These are phyloP conservation scores for Aphanomyces astaci DNA, from an alignment of 352 stramenopile species.

Conservation along the genomic window DNA sequence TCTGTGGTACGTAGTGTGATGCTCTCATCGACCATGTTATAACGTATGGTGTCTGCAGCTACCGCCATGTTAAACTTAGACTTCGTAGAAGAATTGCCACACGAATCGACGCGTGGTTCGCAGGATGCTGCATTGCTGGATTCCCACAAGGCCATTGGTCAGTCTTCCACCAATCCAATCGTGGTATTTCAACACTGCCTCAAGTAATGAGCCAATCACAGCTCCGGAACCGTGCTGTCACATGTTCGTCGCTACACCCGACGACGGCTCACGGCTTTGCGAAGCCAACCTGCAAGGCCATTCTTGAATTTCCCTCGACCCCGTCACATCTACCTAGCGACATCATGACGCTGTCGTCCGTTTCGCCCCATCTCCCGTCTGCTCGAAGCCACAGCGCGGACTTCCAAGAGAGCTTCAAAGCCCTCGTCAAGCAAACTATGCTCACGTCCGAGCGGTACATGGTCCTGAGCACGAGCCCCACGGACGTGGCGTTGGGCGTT, in stretches of 20 bases:
- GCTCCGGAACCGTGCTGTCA: neutral
- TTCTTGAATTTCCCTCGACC: neutral
- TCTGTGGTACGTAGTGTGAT: too few relatives aligned
- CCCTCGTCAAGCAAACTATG: slow-evolving; percentile 1
- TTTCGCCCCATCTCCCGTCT: neutral
- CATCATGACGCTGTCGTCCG: neutral
- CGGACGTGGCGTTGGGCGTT: neutral
- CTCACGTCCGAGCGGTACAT: neutral
- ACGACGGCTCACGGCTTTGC: neutral
- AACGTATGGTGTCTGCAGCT: too few relatives aligned
- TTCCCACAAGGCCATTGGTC: neutral
- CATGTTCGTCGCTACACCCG: neutral
- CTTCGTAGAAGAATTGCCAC: neutral
- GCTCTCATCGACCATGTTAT: too few relatives aligned
- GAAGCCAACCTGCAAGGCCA: too few relatives aligned
- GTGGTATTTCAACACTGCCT: neutral
- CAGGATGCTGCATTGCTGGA: neutral
- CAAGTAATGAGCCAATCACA: neutral
- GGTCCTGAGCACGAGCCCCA: neutral
- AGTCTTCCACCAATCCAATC: neutral
- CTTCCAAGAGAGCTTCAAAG: slow-evolving; percentile 16
- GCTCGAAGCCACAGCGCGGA: neutral
- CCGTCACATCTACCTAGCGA: neutral
- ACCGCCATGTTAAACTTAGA: too few relatives aligned
- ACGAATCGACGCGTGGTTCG: neutral